A percentile compares a stretch with the other conserved stretches of the same genome.
phyloP scores from a whole-genome alignment of 2,329 filamentous ascomycete genomes.

The Beauveria sp. region DNA sequence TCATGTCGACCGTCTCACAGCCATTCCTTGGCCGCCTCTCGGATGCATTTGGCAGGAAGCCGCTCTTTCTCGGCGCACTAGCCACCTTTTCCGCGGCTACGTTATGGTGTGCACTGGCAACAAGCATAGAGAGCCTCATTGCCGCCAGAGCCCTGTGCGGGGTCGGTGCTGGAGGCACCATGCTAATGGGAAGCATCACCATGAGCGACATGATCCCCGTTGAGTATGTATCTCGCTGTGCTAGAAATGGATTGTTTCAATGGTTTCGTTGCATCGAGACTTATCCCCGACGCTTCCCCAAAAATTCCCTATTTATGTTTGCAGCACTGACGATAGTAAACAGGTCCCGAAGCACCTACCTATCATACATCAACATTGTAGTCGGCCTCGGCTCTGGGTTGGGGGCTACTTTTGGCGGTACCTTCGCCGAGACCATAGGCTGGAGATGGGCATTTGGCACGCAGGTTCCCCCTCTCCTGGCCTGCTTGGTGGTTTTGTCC shows the following conservation, averaged over 20 bases:
- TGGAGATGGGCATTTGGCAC: constrained; percentile 68
- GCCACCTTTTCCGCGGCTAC: constrained; percentile 57
- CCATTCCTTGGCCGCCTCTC: constrained; percentile 67
- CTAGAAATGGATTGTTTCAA: background rate
- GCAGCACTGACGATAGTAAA: background rate
- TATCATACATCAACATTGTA: constrained; percentile 61
- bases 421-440: constrained; percentile 61
- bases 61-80: constrained; percentile 56
- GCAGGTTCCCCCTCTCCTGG: constrained; percentile 45
- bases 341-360: constrained; percentile 55
- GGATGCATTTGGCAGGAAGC: constrained; percentile 63
- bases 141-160: constrained; percentile 42
- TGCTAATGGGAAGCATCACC: constrained; percentile 63
- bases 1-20: constrained; percentile 70
- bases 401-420: constrained; percentile 62
- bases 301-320: background rate
- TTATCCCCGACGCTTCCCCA: background rate
- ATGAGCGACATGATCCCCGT: constrained; percentile 69
- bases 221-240: constrained; percentile 37
- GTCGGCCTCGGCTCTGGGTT: constrained; percentile 50
- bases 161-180: constrained; percentile 63
- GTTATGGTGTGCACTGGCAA: constrained; percentile 60
- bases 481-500: constrained; percentile 37
- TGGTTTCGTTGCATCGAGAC: background rate
- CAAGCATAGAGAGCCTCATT: constrained; percentile 53